Evolutionary conservation across 2,329 filamentous ascomycete species (phyloP).

Genomic region (Grosmannia huntii): DNA sequence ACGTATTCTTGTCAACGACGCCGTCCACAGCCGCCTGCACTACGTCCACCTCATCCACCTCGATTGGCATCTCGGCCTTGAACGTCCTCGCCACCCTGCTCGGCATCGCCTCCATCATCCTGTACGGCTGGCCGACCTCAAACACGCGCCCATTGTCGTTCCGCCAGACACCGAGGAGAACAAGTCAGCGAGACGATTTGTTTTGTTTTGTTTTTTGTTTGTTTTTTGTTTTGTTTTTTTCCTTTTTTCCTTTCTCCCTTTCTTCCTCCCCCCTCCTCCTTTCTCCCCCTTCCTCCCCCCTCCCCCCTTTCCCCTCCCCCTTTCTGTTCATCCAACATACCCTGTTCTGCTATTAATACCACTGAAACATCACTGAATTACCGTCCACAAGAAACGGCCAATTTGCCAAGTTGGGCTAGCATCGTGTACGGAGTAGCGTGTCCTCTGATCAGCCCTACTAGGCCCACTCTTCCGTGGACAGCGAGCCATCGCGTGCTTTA

Average conservation of each 20-base stretch:
- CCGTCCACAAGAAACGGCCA: background rate
- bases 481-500: background rate
- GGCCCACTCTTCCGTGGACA: background rate
- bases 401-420: background rate
- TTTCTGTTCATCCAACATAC: background rate
- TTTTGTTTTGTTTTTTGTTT: background rate
- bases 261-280: background rate
- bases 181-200: background rate
- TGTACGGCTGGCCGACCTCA: slow-evolving; percentile 41
- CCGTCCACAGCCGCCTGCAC: slow-evolving; percentile 48
- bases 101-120: slow-evolving; percentile 53
- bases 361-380: background rate
- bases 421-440: background rate
- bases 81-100: slow-evolving; percentile 57
- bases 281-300: background rate
- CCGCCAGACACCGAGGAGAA: background rate
- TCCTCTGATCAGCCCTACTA: background rate
- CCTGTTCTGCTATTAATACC: too few relatives aligned
- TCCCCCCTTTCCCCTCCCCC: background rate
- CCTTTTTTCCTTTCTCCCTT: background rate
- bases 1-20: slow-evolving; percentile 59
- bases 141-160: slow-evolving; percentile 4
- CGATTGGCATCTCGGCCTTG: slow-evolving; percentile 65
- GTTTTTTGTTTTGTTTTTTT: background rate
- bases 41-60: slow-evolving; percentile 53